Base-by-base conservation (phyloP, 805 yeast species). In the Myxozyma mucilagina region DNA sequence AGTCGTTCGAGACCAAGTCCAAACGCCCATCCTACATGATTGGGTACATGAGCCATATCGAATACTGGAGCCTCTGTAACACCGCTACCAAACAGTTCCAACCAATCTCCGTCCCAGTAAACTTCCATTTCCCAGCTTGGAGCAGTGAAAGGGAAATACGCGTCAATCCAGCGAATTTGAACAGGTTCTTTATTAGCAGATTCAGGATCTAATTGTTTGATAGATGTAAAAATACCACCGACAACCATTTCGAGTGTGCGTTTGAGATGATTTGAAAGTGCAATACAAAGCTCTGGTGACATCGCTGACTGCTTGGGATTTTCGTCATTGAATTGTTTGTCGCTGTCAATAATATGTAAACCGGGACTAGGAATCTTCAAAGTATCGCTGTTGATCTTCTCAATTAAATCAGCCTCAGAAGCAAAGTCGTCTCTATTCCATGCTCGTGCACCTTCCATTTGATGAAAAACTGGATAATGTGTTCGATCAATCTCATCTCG, bases 121-220 rank as follows among this genome's bases (percentile, higher is more conserved):
- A 94, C 97, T 75, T 94, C 99, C 67, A 96, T 90, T 71, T 94
- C 97, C 96, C 96, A 94, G 47, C 96, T 89, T 3, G 99, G 99
- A 1, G 96, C 85, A 2, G 99, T 94, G 97, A 98, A 94, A 3
- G 99, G 99, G 78, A 94, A 94, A 70, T 86, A 90, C 0, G 94
- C 96, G 70, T 90, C 96, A 38, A 91, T 87, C 99, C 99, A 94
- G 68, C 98, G 81, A 18, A 92, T 89, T 70, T 83, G 86, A 63
- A 94, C 79, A 6, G 96, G 96, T 41, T 56, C 64, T 32, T 32
- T 43, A 20, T 45, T 9, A 1, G 82, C 84, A 0, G 87, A 84
- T 20, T 78, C 68, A 59, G 80, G 77, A 5, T 90, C 88, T 1
- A 87, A 81, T 53, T 77, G 79, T 57, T 82, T 81, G 14, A 93